phyloP scores from a whole-genome alignment of 192 early-diverging fungal species.

The Diversispora eburnea region DNA sequence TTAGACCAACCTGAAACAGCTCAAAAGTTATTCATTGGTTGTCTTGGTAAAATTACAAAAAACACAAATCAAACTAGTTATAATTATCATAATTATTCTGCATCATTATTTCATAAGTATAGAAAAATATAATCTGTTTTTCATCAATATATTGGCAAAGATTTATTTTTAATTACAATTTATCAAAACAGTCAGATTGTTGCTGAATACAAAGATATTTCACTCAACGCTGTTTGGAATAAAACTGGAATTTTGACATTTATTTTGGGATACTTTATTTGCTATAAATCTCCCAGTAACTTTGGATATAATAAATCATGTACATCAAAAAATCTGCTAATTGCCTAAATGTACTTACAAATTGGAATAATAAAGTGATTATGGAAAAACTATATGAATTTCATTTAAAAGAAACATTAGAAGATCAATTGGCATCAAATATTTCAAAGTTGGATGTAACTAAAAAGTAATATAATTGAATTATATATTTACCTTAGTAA shows the following conservation, averaged over 20 bases:
- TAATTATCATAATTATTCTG: neutral
- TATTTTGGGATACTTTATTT: neutral
- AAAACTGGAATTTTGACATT: neutral
- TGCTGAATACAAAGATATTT: neutral
- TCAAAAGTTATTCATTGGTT: neutral
- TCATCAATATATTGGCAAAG: neutral
- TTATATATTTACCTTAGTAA: neutral
- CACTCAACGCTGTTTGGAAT: neutral
- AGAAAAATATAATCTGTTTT: neutral
- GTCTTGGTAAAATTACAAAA: neutral
- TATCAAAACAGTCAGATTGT: constrained; percentile 2
- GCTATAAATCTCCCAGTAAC: neutral
- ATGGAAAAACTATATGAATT: neutral
- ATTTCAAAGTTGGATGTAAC: neutral
- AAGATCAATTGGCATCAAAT: neutral
- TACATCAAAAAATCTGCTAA: neutral
- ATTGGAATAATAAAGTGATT: too few relatives aligned
- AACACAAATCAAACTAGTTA: neutral
- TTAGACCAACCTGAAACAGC: neutral
- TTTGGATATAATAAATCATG: neutral
- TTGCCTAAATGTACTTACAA: neutral
- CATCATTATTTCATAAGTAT: neutral
- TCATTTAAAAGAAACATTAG: neutral
- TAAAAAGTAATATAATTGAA: neutral
- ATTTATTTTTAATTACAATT: neutral